Percentiles rank a stretch among this genome's conserved stretches.
These are phyloP conservation scores for Flaveria trinervia DNA, from an alignment of 129 eudicot species.

Conservation along the genomic window DNA sequence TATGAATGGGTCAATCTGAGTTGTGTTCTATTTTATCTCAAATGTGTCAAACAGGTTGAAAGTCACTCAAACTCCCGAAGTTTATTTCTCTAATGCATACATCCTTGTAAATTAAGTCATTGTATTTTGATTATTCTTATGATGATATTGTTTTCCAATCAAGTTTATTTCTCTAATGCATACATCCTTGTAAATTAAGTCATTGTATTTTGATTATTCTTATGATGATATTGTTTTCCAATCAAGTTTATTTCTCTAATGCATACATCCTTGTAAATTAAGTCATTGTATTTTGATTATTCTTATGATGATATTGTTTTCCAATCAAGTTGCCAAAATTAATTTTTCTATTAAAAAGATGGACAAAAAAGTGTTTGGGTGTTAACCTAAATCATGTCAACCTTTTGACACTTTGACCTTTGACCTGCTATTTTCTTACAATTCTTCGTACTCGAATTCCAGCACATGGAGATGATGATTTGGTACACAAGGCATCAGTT, in stretches of 20 bases:
- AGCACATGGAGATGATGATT: constrained; percentile 91
- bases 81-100: neutral
- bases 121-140: neutral
- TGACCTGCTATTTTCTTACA: neutral
- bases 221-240: neutral
- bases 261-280: neutral
- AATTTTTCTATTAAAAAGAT: neutral
- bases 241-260: neutral
- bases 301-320: constrained; percentile 2
- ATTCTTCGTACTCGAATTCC: constrained; percentile 25
- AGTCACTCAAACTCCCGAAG: neutral
- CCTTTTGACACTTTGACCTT: neutral
- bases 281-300: neutral
- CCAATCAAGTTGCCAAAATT: neutral
- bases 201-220: neutral
- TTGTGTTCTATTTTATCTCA: neutral
- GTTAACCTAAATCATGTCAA: neutral
- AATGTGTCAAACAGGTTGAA: neutral
- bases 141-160: neutral
- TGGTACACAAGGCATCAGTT: constrained; percentile 80
- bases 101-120: neutral
- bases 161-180: neutral
- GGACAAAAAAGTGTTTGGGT: neutral
- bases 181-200: neutral
- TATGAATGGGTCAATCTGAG: neutral